Conservation (phyloP, 2,329 filamentous ascomycete species). For the Lachnellula subtilissima region DNA sequence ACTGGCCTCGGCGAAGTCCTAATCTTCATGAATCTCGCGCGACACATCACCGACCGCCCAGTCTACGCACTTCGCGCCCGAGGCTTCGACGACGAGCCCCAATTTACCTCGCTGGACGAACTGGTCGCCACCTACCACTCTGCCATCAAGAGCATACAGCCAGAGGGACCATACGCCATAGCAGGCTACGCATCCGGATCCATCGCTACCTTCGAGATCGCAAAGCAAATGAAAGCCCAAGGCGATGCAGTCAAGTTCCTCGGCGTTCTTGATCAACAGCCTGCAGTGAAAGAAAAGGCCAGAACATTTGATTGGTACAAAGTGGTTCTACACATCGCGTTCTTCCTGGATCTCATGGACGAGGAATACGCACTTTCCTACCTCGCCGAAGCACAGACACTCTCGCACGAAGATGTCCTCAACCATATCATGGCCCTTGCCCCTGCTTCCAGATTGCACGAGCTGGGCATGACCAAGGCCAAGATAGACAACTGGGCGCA, state of each 20-base stretch:
- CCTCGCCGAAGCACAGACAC: conserved; percentile 33
- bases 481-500: conserved; percentile 34
- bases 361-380: conserved; percentile 36
- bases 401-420: conserved; percentile 19
- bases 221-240: conserved; percentile 39
- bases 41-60: conserved; percentile 39
- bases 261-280: conserved; percentile 44
- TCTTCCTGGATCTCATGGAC: conserved; percentile 35
- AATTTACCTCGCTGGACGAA: conserved; percentile 38
- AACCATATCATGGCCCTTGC: conserved; percentile 21
- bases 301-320: conserved; percentile 32
- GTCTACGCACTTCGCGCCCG: conserved; percentile 42
- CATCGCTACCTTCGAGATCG: conserved; percentile 47
- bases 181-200: conserved; percentile 47
- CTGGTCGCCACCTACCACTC: conserved; percentile 36
- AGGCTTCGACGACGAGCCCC: conserved; percentile 34
- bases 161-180: conserved; percentile 46
- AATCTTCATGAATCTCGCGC: conserved; percentile 37
- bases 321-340: conserved; percentile 33
- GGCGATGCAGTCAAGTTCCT: conserved; percentile 40
- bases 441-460: conserved; percentile 23
- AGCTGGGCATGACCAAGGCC: conserved; percentile 30
- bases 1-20: conserved; percentile 41
- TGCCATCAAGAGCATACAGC: conserved; percentile 40
- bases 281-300: conserved; percentile 38